Conservation (phyloP, 306 rosid genomes). For the peach (Prunus persica) region DNA sequence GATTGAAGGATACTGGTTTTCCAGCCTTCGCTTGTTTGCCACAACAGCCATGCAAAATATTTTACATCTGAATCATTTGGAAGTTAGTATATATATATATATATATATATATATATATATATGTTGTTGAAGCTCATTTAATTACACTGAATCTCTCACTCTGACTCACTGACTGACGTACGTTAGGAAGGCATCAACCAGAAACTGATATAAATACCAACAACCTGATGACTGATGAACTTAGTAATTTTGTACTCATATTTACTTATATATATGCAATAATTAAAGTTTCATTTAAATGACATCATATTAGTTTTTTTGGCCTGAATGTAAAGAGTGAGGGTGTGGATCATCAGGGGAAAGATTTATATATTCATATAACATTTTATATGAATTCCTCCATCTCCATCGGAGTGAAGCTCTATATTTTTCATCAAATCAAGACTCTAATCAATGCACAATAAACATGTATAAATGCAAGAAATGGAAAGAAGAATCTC, state of each 20-base stretch:
- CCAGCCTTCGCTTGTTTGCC: neutral
- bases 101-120: neutral
- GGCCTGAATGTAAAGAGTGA: too few relatives aligned
- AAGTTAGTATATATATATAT: neutral
- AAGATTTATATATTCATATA: too few relatives aligned
- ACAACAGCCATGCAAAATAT: neutral
- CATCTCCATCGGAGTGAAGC: too few relatives aligned
- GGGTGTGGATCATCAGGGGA: too few relatives aligned
- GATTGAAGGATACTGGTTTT: neutral
- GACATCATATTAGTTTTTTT: too few relatives aligned
- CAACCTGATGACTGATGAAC: too few relatives aligned
- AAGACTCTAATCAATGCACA: neutral
- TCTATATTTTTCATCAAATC: too few relatives aligned
- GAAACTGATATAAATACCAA: too few relatives aligned
- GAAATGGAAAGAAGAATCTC: conserved; percentile 16
- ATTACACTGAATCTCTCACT: neutral
- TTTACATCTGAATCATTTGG: neutral
- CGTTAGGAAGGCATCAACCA: neutral
- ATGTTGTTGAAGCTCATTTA: neutral
- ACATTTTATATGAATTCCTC: too few relatives aligned
- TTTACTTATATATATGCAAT: too few relatives aligned
- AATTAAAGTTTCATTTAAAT: too few relatives aligned
- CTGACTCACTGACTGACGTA: neutral
- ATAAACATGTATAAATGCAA: neutral
- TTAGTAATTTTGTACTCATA: too few relatives aligned